Evolutionary conservation across 202 grass and related monocot species (phyloP).

Genomic region (Musa balbisiana): DNA sequence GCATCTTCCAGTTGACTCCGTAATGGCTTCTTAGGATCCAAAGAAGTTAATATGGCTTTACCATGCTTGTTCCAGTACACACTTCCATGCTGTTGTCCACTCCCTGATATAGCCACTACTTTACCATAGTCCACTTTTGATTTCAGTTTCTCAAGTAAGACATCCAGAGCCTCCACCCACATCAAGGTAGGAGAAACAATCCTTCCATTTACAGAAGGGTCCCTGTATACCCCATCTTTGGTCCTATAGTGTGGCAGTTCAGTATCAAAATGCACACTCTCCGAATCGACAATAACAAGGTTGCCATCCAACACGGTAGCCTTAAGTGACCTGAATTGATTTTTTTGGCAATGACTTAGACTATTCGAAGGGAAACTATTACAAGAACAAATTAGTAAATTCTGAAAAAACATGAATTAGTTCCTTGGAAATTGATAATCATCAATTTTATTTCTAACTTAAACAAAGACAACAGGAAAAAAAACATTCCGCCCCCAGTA

Average conservation of each 20-base stretch:
- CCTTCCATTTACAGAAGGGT: constrained; percentile 50
- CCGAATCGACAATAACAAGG: constrained; percentile 56
- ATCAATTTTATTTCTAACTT: neutral
- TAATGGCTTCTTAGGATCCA: constrained; percentile 62
- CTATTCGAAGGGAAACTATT: neutral
- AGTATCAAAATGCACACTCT: constrained; percentile 77
- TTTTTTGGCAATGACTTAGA: neutral
- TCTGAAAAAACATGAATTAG: neutral
- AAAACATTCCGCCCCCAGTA: neutral
- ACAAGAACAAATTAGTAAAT: neutral
- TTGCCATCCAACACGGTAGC: constrained; percentile 70
- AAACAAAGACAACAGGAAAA: neutral
- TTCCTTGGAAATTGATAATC: neutral
- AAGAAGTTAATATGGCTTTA: constrained; percentile 43
- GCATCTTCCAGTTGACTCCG: constrained; percentile 47
- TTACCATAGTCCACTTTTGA: constrained; percentile 54
- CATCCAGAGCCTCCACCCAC: constrained; percentile 91
- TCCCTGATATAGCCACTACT: constrained; percentile 65
- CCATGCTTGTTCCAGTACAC: constrained; percentile 92
- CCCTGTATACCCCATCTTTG: constrained; percentile 80
- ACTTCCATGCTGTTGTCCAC: constrained; percentile 87
- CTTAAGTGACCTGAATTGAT: constrained; percentile 59
- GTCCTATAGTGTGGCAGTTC: constrained; percentile 79
- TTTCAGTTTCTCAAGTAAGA: constrained; percentile 78
- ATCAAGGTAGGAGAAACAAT: constrained; percentile 85